A percentile compares a stretch with the other conserved stretches of the same genome.
phyloP scores from a whole-genome alignment of 2,329 filamentous ascomycete genomes.

The Cercospora brassicicola region DNA sequence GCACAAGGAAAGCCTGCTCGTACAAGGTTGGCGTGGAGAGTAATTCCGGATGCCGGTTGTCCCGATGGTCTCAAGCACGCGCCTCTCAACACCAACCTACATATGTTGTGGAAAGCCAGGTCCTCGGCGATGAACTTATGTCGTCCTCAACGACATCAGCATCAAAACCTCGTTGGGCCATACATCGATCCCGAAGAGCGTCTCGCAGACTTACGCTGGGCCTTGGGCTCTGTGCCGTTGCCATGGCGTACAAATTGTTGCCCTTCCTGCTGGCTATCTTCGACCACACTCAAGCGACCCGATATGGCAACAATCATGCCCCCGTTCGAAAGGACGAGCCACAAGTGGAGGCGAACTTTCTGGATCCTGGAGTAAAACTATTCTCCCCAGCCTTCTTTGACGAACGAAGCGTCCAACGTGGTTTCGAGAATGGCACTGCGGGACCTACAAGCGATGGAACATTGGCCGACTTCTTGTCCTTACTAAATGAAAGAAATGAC shows the following conservation, averaged over 20 bases:
- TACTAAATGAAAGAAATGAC: conserved; percentile 36
- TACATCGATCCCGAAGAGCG: neutral
- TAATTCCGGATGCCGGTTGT: neutral
- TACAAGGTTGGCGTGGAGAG: neutral
- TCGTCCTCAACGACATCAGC: neutral
- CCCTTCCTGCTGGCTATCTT: neutral
- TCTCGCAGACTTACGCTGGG: neutral
- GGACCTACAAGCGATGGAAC: conserved; percentile 37
- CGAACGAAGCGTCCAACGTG: conserved; percentile 33
- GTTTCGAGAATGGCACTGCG: conserved; percentile 36
- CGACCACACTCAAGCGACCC: neutral
- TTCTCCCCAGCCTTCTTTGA: conserved; percentile 38
- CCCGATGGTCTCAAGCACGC: neutral
- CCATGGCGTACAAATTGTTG: neutral
- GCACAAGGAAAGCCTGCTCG: neutral
- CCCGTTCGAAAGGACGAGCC: conserved; percentile 33
- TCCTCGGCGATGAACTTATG: neutral
- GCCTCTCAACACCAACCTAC: neutral
- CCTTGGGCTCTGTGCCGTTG: neutral
- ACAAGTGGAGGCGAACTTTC: conserved; percentile 39
- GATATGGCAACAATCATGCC: conserved; percentile 40
- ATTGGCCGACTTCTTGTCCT: conserved; percentile 32
- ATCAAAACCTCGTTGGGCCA: neutral
- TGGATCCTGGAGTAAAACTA: conserved; percentile 36
- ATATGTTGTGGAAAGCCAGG: neutral